A percentile compares a stretch with the other conserved stretches of the same genome.
These are phyloP conservation scores for Coniochaeta hoffmannii DNA, from an alignment of 2,329 filamentous ascomycete species.

Conservation along the genomic window DNA sequence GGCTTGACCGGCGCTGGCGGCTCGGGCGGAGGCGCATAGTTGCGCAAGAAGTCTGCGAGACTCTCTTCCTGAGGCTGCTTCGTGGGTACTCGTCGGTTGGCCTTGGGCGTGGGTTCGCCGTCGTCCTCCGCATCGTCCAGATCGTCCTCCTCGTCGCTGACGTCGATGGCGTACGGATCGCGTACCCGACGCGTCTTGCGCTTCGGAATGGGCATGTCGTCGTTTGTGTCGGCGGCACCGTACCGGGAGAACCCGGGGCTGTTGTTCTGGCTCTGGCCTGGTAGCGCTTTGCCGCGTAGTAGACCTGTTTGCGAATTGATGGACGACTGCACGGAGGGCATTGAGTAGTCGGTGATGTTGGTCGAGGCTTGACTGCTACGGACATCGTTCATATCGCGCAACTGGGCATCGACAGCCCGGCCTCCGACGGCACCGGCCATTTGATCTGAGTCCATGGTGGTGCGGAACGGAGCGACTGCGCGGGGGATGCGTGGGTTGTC, in stretches of 20 bases:
- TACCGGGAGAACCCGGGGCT: slow-evolving; percentile 10
- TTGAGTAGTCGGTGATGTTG: slow-evolving; percentile 49
- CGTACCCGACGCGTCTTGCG: slow-evolving; percentile 71
- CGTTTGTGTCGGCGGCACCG: slow-evolving; percentile 13
- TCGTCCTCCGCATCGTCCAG: slow-evolving; percentile 35
- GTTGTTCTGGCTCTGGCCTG: slow-evolving; percentile 17
- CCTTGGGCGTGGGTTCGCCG: slow-evolving; percentile 30
- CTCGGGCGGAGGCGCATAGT: slow-evolving; percentile 56
- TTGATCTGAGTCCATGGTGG: slow-evolving; percentile 81
- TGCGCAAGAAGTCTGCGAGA: slow-evolving; percentile 66
- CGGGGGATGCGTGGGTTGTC: slow-evolving; percentile 68
- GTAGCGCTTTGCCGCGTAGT: slow-evolving; percentile 35
- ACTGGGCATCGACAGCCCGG: slow-evolving; percentile 48
- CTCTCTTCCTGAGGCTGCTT: slow-evolving; percentile 52
- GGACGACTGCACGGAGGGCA: slow-evolving; percentile 52
- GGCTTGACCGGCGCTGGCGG: slow-evolving; percentile 24
- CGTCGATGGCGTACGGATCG: slow-evolving; percentile 91
- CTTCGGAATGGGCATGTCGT: slow-evolving; percentile 52
- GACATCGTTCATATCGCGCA: slow-evolving; percentile 41
- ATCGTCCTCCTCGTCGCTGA: slow-evolving; percentile 61
- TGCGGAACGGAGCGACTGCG: slow-evolving; percentile 76
- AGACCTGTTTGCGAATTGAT: slow-evolving; percentile 71
- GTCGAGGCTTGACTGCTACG: slow-evolving; percentile 50
- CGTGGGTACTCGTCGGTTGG: slow-evolving; percentile 21
- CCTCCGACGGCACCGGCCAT: slow-evolving; percentile 48